A percentile compares a stretch with the other conserved stretches of the same genome.
phyloP scores from a whole-genome alignment of 768 basidiomycete genomes.

The Coprinellus micaceus region DNA sequence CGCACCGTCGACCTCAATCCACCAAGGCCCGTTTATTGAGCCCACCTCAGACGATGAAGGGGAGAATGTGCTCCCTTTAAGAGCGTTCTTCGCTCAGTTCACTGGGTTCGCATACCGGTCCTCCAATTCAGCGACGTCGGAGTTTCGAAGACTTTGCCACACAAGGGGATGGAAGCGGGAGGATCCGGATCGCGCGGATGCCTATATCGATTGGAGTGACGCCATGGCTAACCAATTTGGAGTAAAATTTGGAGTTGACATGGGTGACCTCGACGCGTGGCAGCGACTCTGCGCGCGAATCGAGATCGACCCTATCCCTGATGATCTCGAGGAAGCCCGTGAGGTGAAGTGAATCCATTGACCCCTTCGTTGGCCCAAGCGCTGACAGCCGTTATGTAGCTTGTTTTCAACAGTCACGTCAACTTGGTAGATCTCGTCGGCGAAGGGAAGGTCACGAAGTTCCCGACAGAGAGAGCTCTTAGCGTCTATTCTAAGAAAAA shows the following conservation, averaged over 20 bases:
- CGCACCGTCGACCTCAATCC: too few species aligned
- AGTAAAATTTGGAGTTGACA: background rate
- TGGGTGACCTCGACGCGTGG: slow-evolving; percentile 1
- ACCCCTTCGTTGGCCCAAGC: too few species aligned
- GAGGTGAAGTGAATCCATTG: background rate
- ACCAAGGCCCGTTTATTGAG: too few species aligned
- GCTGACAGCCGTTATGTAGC: background rate
- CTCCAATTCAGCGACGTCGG: background rate
- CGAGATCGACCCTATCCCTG: background rate
- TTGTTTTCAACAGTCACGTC: background rate
- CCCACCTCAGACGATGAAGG: background rate
- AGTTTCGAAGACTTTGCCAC: background rate
- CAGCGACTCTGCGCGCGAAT: slow-evolving; percentile 1
- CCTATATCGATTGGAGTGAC: background rate
- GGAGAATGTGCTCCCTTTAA: background rate
- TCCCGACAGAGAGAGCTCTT: background rate
- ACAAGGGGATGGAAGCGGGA: background rate
- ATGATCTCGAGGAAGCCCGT: background rate
- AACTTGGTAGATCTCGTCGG: background rate
- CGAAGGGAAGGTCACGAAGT: background rate
- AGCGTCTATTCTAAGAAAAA: too few species aligned
- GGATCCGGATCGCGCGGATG: background rate
- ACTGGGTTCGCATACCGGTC: background rate
- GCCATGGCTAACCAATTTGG: slow-evolving; percentile 7
- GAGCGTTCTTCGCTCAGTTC: background rate